A percentile compares a stretch with the other conserved stretches of the same genome.
Evolutionary conservation across 2,329 filamentous ascomycete species (phyloP).

Genomic region (Alternaria metachromatica): DNA sequence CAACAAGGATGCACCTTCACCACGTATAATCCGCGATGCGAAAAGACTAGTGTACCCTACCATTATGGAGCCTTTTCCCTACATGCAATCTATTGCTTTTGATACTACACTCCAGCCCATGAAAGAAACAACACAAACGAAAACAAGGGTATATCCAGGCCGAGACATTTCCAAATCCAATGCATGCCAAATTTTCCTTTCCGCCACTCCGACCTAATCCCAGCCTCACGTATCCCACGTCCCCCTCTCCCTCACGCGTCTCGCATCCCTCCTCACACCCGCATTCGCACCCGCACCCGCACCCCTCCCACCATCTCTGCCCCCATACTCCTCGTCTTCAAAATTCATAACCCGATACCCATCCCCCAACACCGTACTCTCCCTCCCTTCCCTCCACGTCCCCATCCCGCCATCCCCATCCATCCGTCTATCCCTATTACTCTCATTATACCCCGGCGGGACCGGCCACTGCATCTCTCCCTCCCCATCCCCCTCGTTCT

Average conservation of each 20-base stretch:
- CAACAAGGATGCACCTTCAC: no score
- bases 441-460: conserved; percentile 24
- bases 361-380: conserved; percentile 12
- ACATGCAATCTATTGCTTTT: no score
- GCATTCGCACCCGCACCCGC: background rate
- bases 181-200: background rate
- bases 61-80: no score
- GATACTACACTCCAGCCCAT: background rate
- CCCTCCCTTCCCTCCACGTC: conserved; percentile 4
- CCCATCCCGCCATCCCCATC: background rate
- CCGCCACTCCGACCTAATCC: background rate
- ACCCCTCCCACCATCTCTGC: background rate
- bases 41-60: no score
- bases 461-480: conserved; percentile 27
- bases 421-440: conserved; percentile 5
- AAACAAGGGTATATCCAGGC: background rate
- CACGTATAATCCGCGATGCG: no score
- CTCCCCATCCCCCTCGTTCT: conserved; percentile 11
- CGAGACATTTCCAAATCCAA: background rate
- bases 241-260: conserved; percentile 15
- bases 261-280: conserved; percentile 7
- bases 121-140: background rate
- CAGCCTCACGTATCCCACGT: conserved; percentile 1
- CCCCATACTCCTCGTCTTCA: background rate
- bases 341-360: background rate